Evolutionary conservation across 805 yeast species (phyloP).

Genomic region (Cyberlindnera subsufficiens): DNA sequence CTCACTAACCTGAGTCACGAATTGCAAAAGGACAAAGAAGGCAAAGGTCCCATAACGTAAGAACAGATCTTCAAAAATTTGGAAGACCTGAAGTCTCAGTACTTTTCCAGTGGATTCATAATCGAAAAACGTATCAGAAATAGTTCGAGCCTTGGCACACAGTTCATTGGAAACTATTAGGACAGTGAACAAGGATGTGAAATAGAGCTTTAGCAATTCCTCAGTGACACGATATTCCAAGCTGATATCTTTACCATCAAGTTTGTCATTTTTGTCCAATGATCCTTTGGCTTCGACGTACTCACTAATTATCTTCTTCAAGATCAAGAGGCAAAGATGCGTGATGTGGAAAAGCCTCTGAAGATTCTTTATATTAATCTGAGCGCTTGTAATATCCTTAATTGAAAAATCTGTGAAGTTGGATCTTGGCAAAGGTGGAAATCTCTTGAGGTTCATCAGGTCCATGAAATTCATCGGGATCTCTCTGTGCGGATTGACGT

Average conservation of each 20-base stretch:
- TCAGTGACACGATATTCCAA: slow-evolving; percentile 10
- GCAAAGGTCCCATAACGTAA: slow-evolving; percentile 31
- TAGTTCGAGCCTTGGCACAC: slow-evolving; percentile 14
- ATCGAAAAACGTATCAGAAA: slow-evolving; percentile 7
- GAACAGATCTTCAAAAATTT: slow-evolving; percentile 29
- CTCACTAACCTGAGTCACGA: slow-evolving; percentile 26
- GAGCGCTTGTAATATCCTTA: slow-evolving; percentile 4
- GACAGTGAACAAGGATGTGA: slow-evolving; percentile 9
- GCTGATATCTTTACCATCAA: slow-evolving; percentile 5
- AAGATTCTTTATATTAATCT: slow-evolving; percentile 12
- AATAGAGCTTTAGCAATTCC: slow-evolving; percentile 11
- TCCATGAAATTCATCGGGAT: slow-evolving; percentile 7
- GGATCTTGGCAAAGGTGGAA: slow-evolving; percentile 24
- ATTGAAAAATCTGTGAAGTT: slow-evolving; percentile 15
- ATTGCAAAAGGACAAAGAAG: slow-evolving; percentile 29
- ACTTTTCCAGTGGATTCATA: slow-evolving; percentile 12
- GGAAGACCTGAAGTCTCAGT: slow-evolving; percentile 19
- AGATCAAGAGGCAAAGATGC: slow-evolving; percentile 7
- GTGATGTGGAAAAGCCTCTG: slow-evolving; percentile 10
- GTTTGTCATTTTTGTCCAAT: slow-evolving; percentile 3
- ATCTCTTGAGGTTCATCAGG: slow-evolving; percentile 9
- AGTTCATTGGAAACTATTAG: slow-evolving; percentile 13
- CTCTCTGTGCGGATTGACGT: slow-evolving; percentile 10
- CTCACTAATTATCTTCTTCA: slow-evolving; percentile 5
- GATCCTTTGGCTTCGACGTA: slow-evolving; percentile 2